phyloP scores from a whole-genome alignment of 73 alveolate species.

The Paramecium sonneborni region DNA sequence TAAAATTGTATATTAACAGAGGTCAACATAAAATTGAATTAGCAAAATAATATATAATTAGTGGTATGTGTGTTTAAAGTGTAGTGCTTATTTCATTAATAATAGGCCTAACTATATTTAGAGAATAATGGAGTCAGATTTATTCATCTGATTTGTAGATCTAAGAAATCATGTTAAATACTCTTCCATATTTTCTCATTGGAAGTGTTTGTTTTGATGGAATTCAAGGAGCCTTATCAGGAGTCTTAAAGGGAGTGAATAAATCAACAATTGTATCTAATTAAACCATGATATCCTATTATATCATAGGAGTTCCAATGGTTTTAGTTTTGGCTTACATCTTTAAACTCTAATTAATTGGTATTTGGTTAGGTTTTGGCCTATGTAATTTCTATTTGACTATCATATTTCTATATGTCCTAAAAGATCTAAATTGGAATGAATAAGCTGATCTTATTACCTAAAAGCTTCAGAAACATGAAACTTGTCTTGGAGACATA shows the following conservation, averaged over 20 bases:
- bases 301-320: constrained; percentile 5
- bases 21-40: background rate
- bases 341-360: background rate
- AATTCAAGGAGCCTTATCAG: background rate
- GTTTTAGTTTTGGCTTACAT: background rate
- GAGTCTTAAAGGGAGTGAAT: constrained; percentile 31
- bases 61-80: background rate
- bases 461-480: background rate
- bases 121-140: background rate
- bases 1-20: background rate
- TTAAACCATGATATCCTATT: background rate
- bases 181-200: constrained; percentile 8
- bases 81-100: background rate
- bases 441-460: background rate
- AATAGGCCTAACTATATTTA: background rate
- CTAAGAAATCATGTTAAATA: background rate
- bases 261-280: constrained; percentile 24
- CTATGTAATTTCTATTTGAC: background rate
- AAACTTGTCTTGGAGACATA: background rate
- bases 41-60: background rate
- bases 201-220: constrained; percentile 41
- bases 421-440: background rate
- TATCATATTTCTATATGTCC: background rate
- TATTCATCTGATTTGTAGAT: background rate
- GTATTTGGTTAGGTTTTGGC: constrained; percentile 46